Base-by-base conservation (phyloP, 176 grass and related monocot species). In the Pontederia crassipes region DNA sequence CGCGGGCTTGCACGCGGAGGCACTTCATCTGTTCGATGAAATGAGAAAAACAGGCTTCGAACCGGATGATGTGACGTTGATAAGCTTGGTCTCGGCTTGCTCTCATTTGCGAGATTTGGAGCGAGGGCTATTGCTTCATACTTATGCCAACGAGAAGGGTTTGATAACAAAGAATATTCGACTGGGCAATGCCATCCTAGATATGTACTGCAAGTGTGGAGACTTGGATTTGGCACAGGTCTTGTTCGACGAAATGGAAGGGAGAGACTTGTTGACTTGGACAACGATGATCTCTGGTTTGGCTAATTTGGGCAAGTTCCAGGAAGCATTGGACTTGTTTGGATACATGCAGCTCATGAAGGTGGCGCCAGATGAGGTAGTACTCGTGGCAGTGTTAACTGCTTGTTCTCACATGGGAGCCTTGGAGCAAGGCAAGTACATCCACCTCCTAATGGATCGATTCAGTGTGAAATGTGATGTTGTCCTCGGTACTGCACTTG, bases 201-300 rank as follows among this genome's bases (percentile, higher is more conserved):
- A 53, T 48, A 66, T 66, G 64, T 66, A 66, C 2, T 66, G 64
- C 49, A 66, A 66, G 64, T 66, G 64, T 9, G 48, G 48, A 66
- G 64, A 66, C 29, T 66, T 66, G 48, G 48, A 29, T 17, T 66
- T 48, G 4, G 64, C 64, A 32, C 49, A 29, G 64, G 29, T 8
- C 8, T 2, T 66, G 27, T 66, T 66, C 48, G 0, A 15, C 8
- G 20, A 53, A 26, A 53, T 66, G 64, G 64, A 66, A 14, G 47
- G 29, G 8, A 53, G 11, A 28, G 64, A 66, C 28, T 26, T 27
- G 11, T 8, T 66, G 49, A 53, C 64, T n/a, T 66, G 64, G 64
- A 66, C 64, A 10, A 66, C 64, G 48, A 66, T 66, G 64, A 52
- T 66, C 17, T 52, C 64, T 11, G 64, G 64, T n/a, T 18, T 66